A percentile compares a stretch with the other conserved stretches of the same genome.
phyloP scores from a whole-genome alignment of 139 green algal genomes.

The Micractinium conductrix region DNA sequence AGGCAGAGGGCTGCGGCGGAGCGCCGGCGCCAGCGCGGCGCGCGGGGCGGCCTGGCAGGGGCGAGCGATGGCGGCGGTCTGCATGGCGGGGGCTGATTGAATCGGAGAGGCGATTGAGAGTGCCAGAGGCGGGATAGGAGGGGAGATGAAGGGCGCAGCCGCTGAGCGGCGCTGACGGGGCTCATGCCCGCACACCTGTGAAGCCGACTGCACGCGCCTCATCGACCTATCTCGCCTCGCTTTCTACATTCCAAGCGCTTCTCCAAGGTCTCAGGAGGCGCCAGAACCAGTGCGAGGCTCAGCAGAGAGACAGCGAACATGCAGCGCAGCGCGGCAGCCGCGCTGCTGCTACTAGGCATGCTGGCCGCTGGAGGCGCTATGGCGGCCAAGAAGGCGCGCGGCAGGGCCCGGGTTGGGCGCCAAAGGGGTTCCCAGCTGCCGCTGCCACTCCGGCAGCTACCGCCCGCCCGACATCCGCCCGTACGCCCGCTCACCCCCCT shows the following conservation, averaged over 20 bases:
- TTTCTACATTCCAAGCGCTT: background rate
- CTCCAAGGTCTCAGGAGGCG: background rate
- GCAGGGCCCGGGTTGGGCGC: background rate
- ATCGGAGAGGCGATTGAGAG: too few species aligned
- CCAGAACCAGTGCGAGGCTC: too few species aligned
- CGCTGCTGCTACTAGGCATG: conserved; percentile 4
- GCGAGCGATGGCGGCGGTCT: too few species aligned
- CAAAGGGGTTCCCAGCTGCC: background rate
- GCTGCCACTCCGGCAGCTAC: too few species aligned
- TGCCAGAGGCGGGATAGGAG: background rate
- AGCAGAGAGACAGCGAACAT: too few species aligned
- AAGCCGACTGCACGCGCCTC: too few species aligned
- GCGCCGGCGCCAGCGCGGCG: background rate
- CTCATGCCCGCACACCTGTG: too few species aligned
- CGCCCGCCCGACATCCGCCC: too few species aligned
- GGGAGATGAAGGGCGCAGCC: background rate
- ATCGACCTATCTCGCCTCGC: background rate
- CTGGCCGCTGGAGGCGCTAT: background rate
- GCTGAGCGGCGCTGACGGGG: background rate
- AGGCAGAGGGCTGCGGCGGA: background rate
- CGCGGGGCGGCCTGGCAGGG: too few species aligned
- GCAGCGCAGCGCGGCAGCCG: background rate
- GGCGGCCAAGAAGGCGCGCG: conserved; percentile 4
- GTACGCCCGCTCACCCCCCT: background rate
- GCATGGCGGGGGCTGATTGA: too few species aligned